Evolutionary conservation across 2,329 filamentous ascomycete genomes (phyloP), one percentile per base, ranked within the genome.

Genomic region (Phyllachora maydis): DNA sequence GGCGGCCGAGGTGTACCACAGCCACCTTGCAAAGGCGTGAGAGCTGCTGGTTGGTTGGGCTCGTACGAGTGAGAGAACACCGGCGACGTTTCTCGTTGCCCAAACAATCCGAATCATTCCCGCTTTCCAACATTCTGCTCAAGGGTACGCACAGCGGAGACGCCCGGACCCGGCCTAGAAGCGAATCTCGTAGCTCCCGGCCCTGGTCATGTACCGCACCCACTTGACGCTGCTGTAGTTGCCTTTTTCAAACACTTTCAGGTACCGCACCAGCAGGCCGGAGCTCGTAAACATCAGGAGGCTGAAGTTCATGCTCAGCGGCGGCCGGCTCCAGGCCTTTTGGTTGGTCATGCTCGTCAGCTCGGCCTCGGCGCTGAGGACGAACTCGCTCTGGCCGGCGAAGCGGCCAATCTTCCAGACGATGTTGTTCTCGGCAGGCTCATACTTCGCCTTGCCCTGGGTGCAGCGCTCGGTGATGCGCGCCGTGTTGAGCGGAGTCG

Each of bases 381-480:
- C 85, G 34, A 75, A 98, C 49, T 98, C 88, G 50, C 75, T 85
- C 50, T 93, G 82, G n/a, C 88, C 88, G 0, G 83, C 88, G 50
- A 98, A 98, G n/a, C 88, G 67, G 8, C 83, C 76, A 35, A 98
- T 95, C 61, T 93, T 95, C 88, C 88, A 98, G 8, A 95, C 76
- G 33, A 98, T 95, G 41, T 85, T 81, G 56, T 98, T 98, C 43
- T 93, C 83, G 32, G 83, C 78, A 1, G 88, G 90, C 50, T 98
- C 90, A 49, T 98, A 98, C 50, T 93, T 95, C 28, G 88, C 88
- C 45, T 93, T 92, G 29, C 88, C 90, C 49, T 95, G 83, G 2
- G 77, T 88, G 30, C 83, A 90, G 23, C 88, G 70, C 50, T 93
- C 82, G 1, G 73, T 85, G 30, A 91, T 93, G 42, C 75, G 75